Base-by-base conservation (phyloP, 1,284 basidiomycete genomes). In the Puccinia triticina region DNA sequence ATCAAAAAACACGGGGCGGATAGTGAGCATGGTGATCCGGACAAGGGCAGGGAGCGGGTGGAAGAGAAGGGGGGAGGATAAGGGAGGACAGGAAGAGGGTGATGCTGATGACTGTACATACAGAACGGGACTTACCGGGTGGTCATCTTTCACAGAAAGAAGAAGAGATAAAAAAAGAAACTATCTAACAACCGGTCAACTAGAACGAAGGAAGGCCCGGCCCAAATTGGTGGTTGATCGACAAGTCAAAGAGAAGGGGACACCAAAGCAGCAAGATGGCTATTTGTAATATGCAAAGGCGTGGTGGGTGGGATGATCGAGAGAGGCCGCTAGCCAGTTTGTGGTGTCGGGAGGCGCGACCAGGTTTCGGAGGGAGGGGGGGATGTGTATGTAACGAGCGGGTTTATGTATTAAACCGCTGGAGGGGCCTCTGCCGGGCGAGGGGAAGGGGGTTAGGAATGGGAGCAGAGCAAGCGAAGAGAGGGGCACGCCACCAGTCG, bases 381-480 rank as follows among this genome's bases (percentile, higher is more conserved):
- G 64, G n/a, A n/a, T n/a, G n/a, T n/a, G n/a, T n/a, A 64, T 32
- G 21, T 37, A 66, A n/a, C 3, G 23, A 26, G 55, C 26, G 64
- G 64, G 34, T 66, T 66, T 66, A 66, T 40, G 64, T 66, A 66
- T 66, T 26, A 57, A 57, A 57, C 26, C 23, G n/a, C 7, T 66
- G 21, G 21, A 66, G 64, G 16, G 18, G 34, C 37, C 37, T 37
- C 61, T 66, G 37, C 64, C 37, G 23, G 37, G 2, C 40, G 64
- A 32, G 64, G 64, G 29, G 32, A 66, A 32, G 64, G 64, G 64
- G 64, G 64, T 32, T 66, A 66, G 64, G 64, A 66, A 66, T 66
- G 64, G 64, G 64, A 66, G 64, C 7, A 34, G 59, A 14, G 16
- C 59, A 34, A 61, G 29, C 64, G 37, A 66, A 7, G 34, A 66